Conservation (phyloP, 768 basidiomycete genomes). For the Albatrellus ellisii region DNA sequence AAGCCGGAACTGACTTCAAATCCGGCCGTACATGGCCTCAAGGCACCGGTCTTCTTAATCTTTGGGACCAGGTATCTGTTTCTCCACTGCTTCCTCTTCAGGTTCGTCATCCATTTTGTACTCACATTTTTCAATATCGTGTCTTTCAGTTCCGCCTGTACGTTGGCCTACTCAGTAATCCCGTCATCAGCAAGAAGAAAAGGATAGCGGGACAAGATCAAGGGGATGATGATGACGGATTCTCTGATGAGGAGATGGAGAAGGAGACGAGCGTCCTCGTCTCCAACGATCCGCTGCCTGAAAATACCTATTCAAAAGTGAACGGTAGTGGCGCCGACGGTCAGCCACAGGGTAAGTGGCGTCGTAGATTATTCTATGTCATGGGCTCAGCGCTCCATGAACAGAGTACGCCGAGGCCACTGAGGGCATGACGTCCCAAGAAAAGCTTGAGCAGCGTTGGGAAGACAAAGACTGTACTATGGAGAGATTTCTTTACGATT, state of each 20-base stretch:
- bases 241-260: not conserved
- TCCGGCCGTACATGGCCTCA: slow-evolving; percentile 26
- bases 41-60: slow-evolving; percentile 19
- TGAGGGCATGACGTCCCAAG: slow-evolving; percentile 3
- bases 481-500: slow-evolving; percentile 44
- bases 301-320: no score
- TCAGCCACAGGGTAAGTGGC: not conserved
- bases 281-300: not conserved
- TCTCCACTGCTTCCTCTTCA: no score
- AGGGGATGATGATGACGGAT: slow-evolving; percentile 25
- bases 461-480: slow-evolving; percentile 20
- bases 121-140: not conserved
- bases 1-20: slow-evolving; percentile 47
- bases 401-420: slow-evolving; percentile 12
- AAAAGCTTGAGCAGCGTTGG: slow-evolving; percentile 11
- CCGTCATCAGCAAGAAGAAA: slow-evolving; percentile 13
- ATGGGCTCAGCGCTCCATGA: slow-evolving; percentile 13
- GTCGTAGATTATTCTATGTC: not conserved
- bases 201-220: slow-evolving; percentile 16
- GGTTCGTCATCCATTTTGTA: no score
- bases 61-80: slow-evolving; percentile 71
- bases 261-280: not conserved
- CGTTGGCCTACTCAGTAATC: slow-evolving; percentile 31
- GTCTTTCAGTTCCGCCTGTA: slow-evolving; percentile 44
- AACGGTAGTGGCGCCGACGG: not conserved